Conservation (phyloP, 805 yeast species). For the Candida golubevii region DNA sequence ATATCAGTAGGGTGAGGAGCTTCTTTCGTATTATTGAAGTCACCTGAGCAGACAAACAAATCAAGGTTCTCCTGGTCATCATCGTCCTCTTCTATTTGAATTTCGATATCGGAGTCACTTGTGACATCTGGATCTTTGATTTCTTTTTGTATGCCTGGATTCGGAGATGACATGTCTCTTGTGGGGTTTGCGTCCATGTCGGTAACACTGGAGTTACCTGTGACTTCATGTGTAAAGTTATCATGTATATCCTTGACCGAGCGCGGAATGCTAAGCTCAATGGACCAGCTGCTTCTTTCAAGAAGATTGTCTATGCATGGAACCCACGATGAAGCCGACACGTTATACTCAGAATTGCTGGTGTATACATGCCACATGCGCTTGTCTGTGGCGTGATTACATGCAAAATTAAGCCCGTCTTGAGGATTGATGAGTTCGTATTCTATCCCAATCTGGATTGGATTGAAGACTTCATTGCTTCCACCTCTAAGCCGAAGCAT, state of each 20-base stretch:
- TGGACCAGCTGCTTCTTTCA: constrained; percentile 89
- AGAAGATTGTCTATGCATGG: constrained; percentile 90
- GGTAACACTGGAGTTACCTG: background rate
- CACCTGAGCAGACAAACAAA: constrained; percentile 66
- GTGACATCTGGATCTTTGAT: background rate
- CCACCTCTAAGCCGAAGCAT: constrained; percentile 33
- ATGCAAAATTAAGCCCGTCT: constrained; percentile 73
- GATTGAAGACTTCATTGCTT: constrained; percentile 49
- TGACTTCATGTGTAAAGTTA: background rate
- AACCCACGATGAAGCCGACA: constrained; percentile 93
- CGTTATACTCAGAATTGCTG: constrained; percentile 67
- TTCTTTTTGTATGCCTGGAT: background rate
- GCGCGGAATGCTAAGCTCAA: constrained; percentile 81
- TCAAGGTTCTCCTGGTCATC: constrained; percentile 48
- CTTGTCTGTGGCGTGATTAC: constrained; percentile 48
- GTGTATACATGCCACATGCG: constrained; percentile 83
- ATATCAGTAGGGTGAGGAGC: constrained; percentile 71
- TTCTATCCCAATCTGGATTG: constrained; percentile 65
- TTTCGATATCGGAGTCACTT: constrained; percentile 6
- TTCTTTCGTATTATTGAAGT: constrained; percentile 60
- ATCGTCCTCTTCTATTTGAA: constrained; percentile 31
- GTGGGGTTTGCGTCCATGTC: background rate
- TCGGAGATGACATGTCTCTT: background rate
- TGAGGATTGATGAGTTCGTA: constrained; percentile 62
- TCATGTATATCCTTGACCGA: constrained; percentile 62